Evolutionary conservation across 2,329 filamentous ascomycete genomes (phyloP).

Genomic region (Corynespora cassiicola): DNA sequence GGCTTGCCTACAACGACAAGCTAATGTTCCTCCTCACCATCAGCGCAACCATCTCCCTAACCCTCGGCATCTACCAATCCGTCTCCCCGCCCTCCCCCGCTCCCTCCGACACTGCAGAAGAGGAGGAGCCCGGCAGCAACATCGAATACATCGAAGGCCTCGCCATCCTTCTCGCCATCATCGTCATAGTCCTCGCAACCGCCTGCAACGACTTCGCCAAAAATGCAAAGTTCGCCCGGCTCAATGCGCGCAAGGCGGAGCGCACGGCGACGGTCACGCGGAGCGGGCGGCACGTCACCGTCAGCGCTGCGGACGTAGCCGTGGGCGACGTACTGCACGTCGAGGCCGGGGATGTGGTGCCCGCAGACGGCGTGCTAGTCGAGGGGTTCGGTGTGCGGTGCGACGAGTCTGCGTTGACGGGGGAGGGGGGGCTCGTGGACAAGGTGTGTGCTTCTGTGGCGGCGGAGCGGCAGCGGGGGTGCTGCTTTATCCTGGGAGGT

Average conservation of each 20-base stretch:
- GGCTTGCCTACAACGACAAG: conserved; percentile 85
- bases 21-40: conserved; percentile 71
- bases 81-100: no score
- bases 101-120: no score
- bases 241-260: no score
- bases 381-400: conserved; percentile 69
- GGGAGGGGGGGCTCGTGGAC: conserved; percentile 72
- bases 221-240: no score
- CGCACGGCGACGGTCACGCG: no score
- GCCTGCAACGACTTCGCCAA: no score
- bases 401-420: conserved; percentile 74
- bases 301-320: no score
- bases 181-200: no score
- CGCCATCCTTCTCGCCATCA: no score
- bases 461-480: conserved; percentile 71
- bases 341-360: conserved; percentile 70
- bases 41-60: conserved; percentile 75
- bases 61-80: conserved; percentile 77
- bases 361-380: conserved; percentile 72
- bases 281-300: no score
- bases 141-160: no score
- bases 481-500: conserved; percentile 88
- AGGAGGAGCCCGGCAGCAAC: conserved; percentile 58
- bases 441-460: conserved; percentile 67
- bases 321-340: conserved; percentile 73